Evolutionary conservation across 345 rosid species (phyloP), one percentile per base, ranked within the genome.

Genomic region (Abelmoschus esculentus): DNA sequence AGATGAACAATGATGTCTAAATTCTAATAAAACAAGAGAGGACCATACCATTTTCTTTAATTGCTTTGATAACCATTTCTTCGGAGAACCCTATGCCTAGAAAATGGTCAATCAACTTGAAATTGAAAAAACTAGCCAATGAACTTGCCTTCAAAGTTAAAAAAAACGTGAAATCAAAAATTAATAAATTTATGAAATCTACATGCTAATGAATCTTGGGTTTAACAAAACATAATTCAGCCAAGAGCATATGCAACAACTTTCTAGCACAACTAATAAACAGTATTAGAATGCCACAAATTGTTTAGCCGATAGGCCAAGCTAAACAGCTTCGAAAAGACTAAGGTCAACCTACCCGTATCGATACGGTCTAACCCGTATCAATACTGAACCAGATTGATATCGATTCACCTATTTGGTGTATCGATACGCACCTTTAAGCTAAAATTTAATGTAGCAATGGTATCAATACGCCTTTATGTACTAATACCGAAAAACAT

Each of bases 11-110:
- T 1, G 1, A n/a, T n/a, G n/a, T 22, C 26, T 22, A 22, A 22
- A 22, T 22, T 22, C 26, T 22, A 22, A 22, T 22, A 22, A 22
- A n/a, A n/a, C n/a, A n/a, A 22, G 1, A 22, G 1, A 22, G 26
- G 26, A 22, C 26, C 26, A 22, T 22, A 22, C 90, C 90, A 47
- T 78, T 82, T 79, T 83, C 83, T 64, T 74, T 66, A 71, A 86
- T 75, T 38, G 79, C 84, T 79, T 82, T 82, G 61, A 65, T 69
- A 15, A 84, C 85, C 83, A 80, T 63, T 70, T 82, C 76, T 58
- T 79, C 79, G 4, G 81, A 50, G 66, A 86, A 86, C 1, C 87
- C 90, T 87, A 86, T 86, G 36, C 79, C 87, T 8, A 82, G 65
- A 61, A 83, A 86, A 68, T 79, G 84, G 74, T 78, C 77, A 53